Conservation (phyloP, 2,329 filamentous ascomycete species). For the Fusarium bactridioides region DNA sequence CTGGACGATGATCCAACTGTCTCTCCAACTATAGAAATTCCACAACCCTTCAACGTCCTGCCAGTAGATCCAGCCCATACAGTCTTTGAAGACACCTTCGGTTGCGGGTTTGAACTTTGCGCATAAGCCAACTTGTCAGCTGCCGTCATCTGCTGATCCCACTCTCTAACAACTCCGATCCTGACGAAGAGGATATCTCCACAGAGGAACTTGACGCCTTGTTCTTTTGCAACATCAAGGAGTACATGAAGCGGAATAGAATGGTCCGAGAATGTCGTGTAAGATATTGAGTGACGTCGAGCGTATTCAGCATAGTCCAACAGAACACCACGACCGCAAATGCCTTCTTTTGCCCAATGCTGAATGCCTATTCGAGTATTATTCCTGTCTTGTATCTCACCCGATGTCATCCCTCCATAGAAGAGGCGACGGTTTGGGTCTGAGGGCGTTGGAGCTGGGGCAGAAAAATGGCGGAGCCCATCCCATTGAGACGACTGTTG, state of each 20-base stretch:
- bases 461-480: neutral
- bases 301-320: neutral
- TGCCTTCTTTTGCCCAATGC: neutral
- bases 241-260: neutral
- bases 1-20: neutral
- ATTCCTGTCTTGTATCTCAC: neutral
- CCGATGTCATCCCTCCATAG: neutral
- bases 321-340: neutral
- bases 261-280: neutral
- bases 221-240: neutral
- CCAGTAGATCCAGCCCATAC: neutral
- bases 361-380: neutral
- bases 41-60: neutral
- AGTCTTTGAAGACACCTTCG: neutral
- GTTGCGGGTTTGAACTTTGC: neutral
- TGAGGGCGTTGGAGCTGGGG: neutral
- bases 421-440: neutral
- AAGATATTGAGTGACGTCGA: neutral
- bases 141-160: neutral
- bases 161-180: neutral
- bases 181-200: neutral
- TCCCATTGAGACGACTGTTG: conserved; percentile 7
- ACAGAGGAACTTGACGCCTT: neutral
- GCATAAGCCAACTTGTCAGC: neutral
- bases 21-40: neutral